A percentile compares a stretch with the other conserved stretches of the same genome.
phyloP scores from a whole-genome alignment of 768 basidiomycete species.

The Heimioporus sp. region DNA sequence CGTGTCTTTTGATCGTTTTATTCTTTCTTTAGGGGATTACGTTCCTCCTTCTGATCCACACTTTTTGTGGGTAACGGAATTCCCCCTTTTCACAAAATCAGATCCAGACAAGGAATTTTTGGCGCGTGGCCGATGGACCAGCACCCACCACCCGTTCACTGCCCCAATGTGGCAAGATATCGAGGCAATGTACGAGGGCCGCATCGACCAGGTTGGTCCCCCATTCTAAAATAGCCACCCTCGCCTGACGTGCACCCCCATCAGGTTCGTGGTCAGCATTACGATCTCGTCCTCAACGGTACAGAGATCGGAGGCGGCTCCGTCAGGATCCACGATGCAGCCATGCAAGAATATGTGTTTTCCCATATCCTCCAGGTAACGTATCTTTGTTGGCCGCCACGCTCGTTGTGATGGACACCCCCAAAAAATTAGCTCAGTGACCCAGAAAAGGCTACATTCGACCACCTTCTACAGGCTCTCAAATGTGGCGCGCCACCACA shows the following conservation, averaged over 20 bases:
- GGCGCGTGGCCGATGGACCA: conserved; percentile 86
- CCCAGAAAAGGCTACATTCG: conserved; percentile 71
- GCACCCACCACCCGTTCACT: conserved; percentile 94
- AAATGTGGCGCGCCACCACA: conserved; percentile 92
- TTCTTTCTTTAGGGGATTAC: conserved; percentile 49
- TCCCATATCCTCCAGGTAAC: conserved; percentile 72
- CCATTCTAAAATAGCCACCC: not conserved
- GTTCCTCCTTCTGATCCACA: conserved; percentile 58
- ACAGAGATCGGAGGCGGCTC: conserved; percentile 93
- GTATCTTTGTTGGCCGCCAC: conserved; percentile 1
- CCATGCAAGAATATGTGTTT: conserved; percentile 85
- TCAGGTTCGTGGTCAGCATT: conserved; percentile 92
- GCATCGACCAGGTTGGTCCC: conserved; percentile 51
- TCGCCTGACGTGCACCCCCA: conserved; percentile 3
- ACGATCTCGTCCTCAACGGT: conserved; percentile 93
- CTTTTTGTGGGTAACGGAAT: conserved; percentile 95
- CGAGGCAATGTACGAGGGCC: conserved; percentile 67
- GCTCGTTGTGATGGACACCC: conserved; percentile 11
- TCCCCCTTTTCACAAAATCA: conserved; percentile 85
- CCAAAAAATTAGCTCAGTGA: conserved; percentile 62
- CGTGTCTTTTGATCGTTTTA: conserved; percentile 4
- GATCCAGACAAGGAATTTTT: conserved; percentile 87
- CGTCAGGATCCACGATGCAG: conserved; percentile 87
- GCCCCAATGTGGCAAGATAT: conserved; percentile 94
- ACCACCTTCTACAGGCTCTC: conserved; percentile 84